Base-by-base conservation (phyloP, 1,139 yeast genomes). In the Candida albicans region DNA sequence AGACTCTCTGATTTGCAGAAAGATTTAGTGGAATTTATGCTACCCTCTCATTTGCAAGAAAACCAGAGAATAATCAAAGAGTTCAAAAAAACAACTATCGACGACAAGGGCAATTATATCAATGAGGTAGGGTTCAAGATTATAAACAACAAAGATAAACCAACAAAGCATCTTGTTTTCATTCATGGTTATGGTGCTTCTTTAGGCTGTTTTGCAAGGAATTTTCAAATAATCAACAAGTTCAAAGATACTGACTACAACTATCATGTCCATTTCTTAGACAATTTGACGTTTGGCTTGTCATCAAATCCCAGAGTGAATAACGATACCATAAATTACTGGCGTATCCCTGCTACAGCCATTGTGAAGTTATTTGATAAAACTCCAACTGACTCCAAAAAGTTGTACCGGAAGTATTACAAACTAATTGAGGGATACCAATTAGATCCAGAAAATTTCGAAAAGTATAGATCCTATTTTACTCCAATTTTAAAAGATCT, bases 111-210 rank as follows among this genome's bases (percentile, higher is more conserved):
- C 3, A 62, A 70, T 45, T 51, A 53, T 46, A 65, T 73, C 29
- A 71, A 72, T 44, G 77, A 73, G 43, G 56, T 73, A 2, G 54
- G 65, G 18, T 57, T 75, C 41, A 62, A 65, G 31, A 54, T 68
- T 28, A 52, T 54, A 2, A 68, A 68, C 33, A 68, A 67, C 35
- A 45, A 55, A 35, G 31, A 43, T 0, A 53, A 55, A 4, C 57
- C 56, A 13, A 56, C 59, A 2, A 65, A 64, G 55, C 78, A 79
- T 51, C 55, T 85, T 22, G 89, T 90, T 4, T 71, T 93, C 55
- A 57, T 93, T 12, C 99, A 93, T 59, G 99, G 99, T 0, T 90
- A 88, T 62, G 96, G 96, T 0, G 95, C 98, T 0, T 85, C 96
- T 0, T 73, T 86, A 12, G 93, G 95, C 18, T 86, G 93, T 58